Evolutionary conservation across 192 early-diverging fungal genomes (phyloP), one percentile per base, ranked within the genome.

Genomic region (Backusella circina): DNA sequence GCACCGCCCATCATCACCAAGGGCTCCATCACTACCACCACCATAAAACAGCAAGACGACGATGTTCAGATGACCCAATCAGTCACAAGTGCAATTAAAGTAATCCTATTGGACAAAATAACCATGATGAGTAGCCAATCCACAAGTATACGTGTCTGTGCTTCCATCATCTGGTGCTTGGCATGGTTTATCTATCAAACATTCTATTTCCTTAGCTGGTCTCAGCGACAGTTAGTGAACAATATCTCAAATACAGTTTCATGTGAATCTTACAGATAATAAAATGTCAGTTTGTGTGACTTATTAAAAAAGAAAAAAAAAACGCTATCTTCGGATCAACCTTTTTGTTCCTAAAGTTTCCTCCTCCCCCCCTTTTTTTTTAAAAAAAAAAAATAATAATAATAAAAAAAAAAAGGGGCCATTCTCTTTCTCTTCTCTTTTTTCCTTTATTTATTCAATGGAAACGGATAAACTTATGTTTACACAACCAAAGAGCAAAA

Each of bases 381-480:
- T n/a, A n/a, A n/a, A n/a, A n/a, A n/a, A n/a, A n/a, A n/a, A n/a
- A n/a, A n/a, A n/a, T n/a, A n/a, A n/a, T n/a, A n/a, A n/a, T n/a
- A n/a, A n/a, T n/a, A n/a, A n/a, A n/a, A n/a, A n/a, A n/a, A n/a
- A n/a, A n/a, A n/a, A n/a, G n/a, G n/a, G n/a, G n/a, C n/a, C n/a
- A n/a, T 7, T 67, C 9, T 67, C 16, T 37, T 67, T 67, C n/a
- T 67, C 33, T 67, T n/a, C 32, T 18, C 16, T 32, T 7, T 32
- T n/a, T 36, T 65, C 13, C 4, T 31, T 6, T 2, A 66, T 13
- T 23, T 16, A 50, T 37, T 51, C 31, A 16, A 71, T 51, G 70
- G 7, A 71, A 28, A 66, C 36, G 38, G 28, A 61, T 18, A 70
- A 71, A 18, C 65, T 77, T 33, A 36, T 77, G 35, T 77, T 77